Evolutionary conservation across 352 stramenopile genomes (phyloP), one percentile per base, ranked within the genome.

Genomic region (Globisporangium ultimum): DNA sequence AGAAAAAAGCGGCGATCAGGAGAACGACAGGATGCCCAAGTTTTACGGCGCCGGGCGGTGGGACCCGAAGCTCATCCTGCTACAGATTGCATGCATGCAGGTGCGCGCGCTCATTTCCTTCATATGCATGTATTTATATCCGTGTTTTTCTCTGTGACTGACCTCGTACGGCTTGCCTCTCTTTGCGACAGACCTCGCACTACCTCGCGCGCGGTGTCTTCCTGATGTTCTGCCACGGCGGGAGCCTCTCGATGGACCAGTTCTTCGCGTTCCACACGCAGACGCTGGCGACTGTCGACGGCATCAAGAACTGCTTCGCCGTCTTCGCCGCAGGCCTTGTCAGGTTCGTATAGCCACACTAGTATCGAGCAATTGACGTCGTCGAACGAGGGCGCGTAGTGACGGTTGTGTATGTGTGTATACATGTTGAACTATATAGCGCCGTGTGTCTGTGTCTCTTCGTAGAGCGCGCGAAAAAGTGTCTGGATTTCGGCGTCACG

Each of bases 381-480:
- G 8, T 10, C 9, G 28, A 36, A 6, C 28, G 28, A 36, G 24
- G 24, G 5, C 24, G 24, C 24, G 2, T 32, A 5, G 0, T 53
- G 47, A 41, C 14, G 21, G 3, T 17, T 41, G 48, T 14, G 20
- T 56, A 36, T 38, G 10, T n/a, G n/a, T n/a, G n/a, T n/a, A n/a
- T n/a, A n/a, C n/a, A 41, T 7, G 53, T 38, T 53, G 20, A 22
- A 13, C 8, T 47, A 2, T 68, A 28, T 48, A 87, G 84, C 61
- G 84, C 88, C 15, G 72, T 92, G 15, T 85, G 72, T 24, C 74
- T 96, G 42, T 78, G 71, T 41, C 40, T 94, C 20, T 91, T 96
- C 47, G 84, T 96, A 32, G 88, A 96, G 68, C 81, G 88, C 21
- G 84, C 88, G 42, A 96, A 96, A 53, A 96, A 96, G 63, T 96